Evolutionary conservation across 768 basidiomycete genomes (phyloP), one percentile per base, ranked within the genome.

Genomic region (Candolleomyces aberdarensis): DNA sequence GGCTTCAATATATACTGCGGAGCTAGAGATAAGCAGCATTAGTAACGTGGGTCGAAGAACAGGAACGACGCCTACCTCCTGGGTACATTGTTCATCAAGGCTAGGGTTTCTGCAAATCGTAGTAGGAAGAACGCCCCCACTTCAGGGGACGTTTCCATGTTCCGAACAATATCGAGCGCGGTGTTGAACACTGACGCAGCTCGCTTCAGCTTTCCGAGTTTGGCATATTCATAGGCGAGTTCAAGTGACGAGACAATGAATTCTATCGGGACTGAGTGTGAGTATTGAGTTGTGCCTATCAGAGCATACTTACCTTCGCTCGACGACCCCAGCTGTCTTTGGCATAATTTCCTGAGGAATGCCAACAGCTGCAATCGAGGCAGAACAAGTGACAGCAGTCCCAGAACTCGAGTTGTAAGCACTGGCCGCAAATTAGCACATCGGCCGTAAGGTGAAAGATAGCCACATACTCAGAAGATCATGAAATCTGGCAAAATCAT

Each of bases 181-280:
- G 83, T 84, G n/a, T 72, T 80, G 66, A 92, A 91, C 19, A 96
- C 80, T 2, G 74, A 67, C 0, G 75, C 78, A 0, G 94, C 94
- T 41, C 88, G 83, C 56, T 83, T 83, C 2, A 76, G 72, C 70
- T 89, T 92, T 3, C 96, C 95, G 1, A 98, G 80, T 40, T 81
- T 83, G 49, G 86, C 75, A 66, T 95, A 94, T 69, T 95, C 92
- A 58, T 85, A 80, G 0, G 90, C 95, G 6, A 96, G 81, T 47
- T 88, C 84, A 1, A 87, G 75, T 2, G 90, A 94, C 1, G 83
- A 75, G 1, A 72, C 71, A 19, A 91, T 76, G 69, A 85, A 92
- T 13, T 78, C 89, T 92, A 22, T 26, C 14, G 8, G 53, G 19
- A n/a, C 20, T 11, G 1, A 22, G 32, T 14, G 29, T 46, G 8